Conservation (phyloP, 257 asterid species). For the Rhazya stricta region DNA sequence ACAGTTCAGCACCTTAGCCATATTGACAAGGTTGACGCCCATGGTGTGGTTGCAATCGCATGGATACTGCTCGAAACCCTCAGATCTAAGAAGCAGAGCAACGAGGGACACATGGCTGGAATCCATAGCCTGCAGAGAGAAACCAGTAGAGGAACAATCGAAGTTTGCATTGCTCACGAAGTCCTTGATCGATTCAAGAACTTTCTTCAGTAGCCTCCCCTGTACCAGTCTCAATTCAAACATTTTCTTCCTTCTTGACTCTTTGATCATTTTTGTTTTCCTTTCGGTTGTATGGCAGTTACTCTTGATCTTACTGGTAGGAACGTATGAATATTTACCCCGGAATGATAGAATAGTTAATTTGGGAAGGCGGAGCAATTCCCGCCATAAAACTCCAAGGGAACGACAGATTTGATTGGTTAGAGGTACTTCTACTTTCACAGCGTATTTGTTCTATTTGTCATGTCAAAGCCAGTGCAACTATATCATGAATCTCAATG, state of each 20-base stretch:
- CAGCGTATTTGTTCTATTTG: neutral
- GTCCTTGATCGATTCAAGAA: constrained; percentile 36
- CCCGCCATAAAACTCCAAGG: neutral
- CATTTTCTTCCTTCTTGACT: constrained; percentile 21
- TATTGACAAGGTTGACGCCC: constrained; percentile 37
- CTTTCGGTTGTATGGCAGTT: neutral
- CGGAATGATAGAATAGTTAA: neutral
- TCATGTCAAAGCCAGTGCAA: too few relatives aligned
- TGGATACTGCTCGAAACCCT: constrained; percentile 40
- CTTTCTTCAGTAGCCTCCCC: constrained; percentile 39
- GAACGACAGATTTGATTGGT: too few relatives aligned
- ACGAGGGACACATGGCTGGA: constrained; percentile 43
- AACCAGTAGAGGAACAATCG: constrained; percentile 39
- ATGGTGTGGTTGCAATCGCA: constrained; percentile 35
- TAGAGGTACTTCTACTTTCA: too few relatives aligned
- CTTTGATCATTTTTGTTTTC: neutral
- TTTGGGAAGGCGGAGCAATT: constrained; percentile 12
- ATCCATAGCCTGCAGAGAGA: constrained; percentile 42
- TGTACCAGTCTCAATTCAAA: constrained; percentile 39
- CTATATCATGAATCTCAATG: too few relatives aligned
- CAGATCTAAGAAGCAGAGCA: constrained; percentile 36
- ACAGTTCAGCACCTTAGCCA: constrained; percentile 41
- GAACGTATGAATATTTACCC: neutral
- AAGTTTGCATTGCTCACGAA: constrained; percentile 38
- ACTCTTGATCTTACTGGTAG: too few relatives aligned